These are phyloP conservation scores for Platanthera guangdongensis DNA, from an alignment of 106 monocot genomes.

Conservation along the genomic window DNA sequence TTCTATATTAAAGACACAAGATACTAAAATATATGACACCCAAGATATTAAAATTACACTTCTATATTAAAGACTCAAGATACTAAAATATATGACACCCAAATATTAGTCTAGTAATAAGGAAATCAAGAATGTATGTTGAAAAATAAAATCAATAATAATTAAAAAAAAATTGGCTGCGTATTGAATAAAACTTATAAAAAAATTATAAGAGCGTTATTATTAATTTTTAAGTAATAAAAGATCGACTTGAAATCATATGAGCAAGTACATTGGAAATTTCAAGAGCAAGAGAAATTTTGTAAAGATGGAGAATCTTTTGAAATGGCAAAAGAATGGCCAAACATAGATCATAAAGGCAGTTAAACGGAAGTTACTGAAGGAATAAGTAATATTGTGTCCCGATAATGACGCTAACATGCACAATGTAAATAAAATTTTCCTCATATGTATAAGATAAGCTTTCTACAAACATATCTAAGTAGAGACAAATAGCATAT, in stretches of 20 bases:
- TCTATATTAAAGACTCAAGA: no score
- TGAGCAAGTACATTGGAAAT: background rate
- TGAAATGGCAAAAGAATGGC: background rate
- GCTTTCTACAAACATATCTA: background rate
- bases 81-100: no score
- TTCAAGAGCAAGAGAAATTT: background rate
- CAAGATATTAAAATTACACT: no score
- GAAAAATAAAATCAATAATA: background rate
- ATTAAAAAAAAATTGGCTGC: background rate
- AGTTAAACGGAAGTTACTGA: background rate
- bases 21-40: no score
- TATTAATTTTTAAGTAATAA: background rate
- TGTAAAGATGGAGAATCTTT: background rate
- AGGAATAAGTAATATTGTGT: background rate
- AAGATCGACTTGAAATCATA: background rate
- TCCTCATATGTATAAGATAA: background rate
- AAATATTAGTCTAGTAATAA: background rate
- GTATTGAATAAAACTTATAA: background rate
- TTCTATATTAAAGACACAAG: no score
- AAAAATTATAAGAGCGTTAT: background rate
- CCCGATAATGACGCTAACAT: background rate
- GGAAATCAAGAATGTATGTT: background rate
- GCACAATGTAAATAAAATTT: background rate
- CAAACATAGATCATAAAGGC: background rate
- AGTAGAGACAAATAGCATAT: background rate